Evolutionary conservation across 2,329 filamentous ascomycete species (phyloP).

Genomic region (Claviceps sp.): DNA sequence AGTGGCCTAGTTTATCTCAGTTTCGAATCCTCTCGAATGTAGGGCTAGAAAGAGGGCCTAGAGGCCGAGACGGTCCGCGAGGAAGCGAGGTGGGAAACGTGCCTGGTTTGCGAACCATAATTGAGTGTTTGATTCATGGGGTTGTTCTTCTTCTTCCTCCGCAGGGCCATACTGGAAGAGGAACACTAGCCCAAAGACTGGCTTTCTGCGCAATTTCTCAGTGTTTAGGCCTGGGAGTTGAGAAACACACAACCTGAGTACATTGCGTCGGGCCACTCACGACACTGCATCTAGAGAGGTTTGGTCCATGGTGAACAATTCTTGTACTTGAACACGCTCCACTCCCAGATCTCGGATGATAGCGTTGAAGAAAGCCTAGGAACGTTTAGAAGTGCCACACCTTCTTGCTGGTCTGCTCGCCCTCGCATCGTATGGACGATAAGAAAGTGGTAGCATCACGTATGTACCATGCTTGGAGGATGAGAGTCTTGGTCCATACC

Average conservation of each 20-base stretch:
- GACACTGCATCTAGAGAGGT: conserved; percentile 48
- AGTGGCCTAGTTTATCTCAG: not conserved
- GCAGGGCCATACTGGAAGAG: conserved; percentile 59
- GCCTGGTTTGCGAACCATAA: conserved; percentile 95
- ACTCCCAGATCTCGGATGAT: conserved; percentile 74
- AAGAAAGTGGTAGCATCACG: not conserved
- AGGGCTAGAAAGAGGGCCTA: not conserved
- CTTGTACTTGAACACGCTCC: conserved; percentile 56
- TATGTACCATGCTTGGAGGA: too few species aligned
- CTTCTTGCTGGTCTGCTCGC: not conserved
- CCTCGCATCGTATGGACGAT: not conserved
- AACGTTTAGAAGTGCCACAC: not conserved
- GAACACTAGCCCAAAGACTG: conserved; percentile 78
- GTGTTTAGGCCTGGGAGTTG: not conserved
- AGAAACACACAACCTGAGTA: not conserved
- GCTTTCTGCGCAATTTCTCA: conserved; percentile 36
- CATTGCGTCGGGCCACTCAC: conserved; percentile 26
- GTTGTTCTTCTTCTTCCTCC: conserved; percentile 37
- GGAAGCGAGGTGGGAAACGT: conserved; percentile 7
- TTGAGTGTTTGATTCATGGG: conserved; percentile 28
- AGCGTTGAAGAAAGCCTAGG: conserved; percentile 68
- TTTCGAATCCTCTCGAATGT: not conserved
- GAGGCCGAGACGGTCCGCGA: not conserved
- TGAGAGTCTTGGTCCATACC: conserved; percentile 33
- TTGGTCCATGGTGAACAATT: conserved; percentile 62